Conservation (phyloP, 352 stramenopile species). For the Phytopythium oedochilum region DNA sequence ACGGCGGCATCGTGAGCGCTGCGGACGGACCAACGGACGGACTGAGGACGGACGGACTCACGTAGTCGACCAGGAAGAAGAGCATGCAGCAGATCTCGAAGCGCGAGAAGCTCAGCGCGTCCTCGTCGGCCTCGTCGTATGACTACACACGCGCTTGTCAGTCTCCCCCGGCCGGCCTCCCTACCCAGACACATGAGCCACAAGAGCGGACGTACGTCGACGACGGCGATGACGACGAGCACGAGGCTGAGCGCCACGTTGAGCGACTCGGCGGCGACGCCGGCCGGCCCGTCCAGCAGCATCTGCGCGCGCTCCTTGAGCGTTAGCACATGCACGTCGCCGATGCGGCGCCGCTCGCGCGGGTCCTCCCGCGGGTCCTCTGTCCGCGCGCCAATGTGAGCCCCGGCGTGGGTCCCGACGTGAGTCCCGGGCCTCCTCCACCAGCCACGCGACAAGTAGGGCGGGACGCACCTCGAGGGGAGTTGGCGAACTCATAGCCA, state of each 20-base stretch:
- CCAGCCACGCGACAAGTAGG: too few species aligned
- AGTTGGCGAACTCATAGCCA: slow-evolving; percentile 6
- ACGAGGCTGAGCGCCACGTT: slow-evolving; percentile 45
- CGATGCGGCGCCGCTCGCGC: slow-evolving; percentile 13
- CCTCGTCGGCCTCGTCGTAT: slow-evolving; percentile 15
- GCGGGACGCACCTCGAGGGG: neutral
- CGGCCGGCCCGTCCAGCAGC: slow-evolving; percentile 33
- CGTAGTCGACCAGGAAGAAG: slow-evolving; percentile 48
- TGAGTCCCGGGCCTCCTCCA: too few species aligned
- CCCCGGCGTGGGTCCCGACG: too few species aligned
- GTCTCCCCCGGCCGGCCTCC: too few species aligned
- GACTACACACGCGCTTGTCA: slow-evolving; percentile 18
- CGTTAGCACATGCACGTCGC: slow-evolving; percentile 34
- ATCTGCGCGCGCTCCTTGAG: slow-evolving; percentile 34
- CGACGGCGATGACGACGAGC: slow-evolving; percentile 36
- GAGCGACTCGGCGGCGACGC: slow-evolving; percentile 29
- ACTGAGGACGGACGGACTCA: slow-evolving; percentile 7
- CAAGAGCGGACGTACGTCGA: slow-evolving; percentile 18
- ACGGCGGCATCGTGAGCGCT: neutral
- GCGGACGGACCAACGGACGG: neutral
- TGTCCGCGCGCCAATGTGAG: too few species aligned
- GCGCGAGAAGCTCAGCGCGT: slow-evolving; percentile 14
- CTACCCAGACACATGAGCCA: too few species aligned
- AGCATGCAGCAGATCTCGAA: slow-evolving; percentile 33
- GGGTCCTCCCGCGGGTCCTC: slow-evolving; percentile 1